Percentiles rank a stretch among this genome's conserved stretches.
Evolutionary conservation across 2,329 filamentous ascomycete species (phyloP).

Genomic region (Apiospora malaysiana): DNA sequence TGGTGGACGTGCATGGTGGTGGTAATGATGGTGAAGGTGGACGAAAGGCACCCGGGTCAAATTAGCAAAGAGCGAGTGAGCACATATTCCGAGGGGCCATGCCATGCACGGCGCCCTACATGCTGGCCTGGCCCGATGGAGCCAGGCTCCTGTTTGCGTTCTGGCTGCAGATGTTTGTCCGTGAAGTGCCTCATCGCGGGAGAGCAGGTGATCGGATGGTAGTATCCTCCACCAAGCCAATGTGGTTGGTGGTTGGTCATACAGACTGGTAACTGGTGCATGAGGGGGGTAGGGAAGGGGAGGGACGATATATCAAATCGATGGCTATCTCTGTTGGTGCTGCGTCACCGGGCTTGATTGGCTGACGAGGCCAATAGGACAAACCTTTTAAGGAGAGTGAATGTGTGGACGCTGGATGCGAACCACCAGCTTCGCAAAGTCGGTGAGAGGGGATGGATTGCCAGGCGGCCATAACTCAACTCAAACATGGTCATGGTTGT

Average conservation of each 20-base stretch:
- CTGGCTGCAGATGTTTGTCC: slow-evolving; percentile 16
- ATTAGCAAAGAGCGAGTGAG: slow-evolving; percentile 9
- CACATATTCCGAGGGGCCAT: not conserved
- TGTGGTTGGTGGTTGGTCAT: not conserved
- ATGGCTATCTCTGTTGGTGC: slow-evolving; percentile 7
- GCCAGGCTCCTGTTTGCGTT: slow-evolving; percentile 8
- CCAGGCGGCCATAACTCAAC: slow-evolving; percentile 16
- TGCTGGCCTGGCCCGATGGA: slow-evolving; percentile 2
- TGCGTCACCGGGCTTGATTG: slow-evolving; percentile 1
- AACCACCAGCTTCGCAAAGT: slow-evolving; percentile 6
- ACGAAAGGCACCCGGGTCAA: slow-evolving; percentile 1
- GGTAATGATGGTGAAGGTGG: not conserved
- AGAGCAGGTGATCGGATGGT: not conserved
- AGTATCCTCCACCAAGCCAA: not conserved
- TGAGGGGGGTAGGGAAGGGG: not conserved
- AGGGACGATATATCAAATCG: slow-evolving; percentile 1
- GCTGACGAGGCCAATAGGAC: slow-evolving; percentile 1
- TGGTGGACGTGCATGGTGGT: not conserved
- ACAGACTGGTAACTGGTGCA: not conserved
- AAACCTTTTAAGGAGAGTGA: slow-evolving; percentile 4
- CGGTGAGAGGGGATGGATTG: slow-evolving; percentile 10
- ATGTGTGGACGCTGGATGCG: slow-evolving; percentile 16
- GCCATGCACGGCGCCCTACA: not conserved
- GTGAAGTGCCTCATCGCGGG: slow-evolving; percentile 15
- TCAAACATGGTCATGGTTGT: slow-evolving; percentile 16